Evolutionary conservation across 495 filamentous ascomycete genomes (phyloP).

Genomic region (Parathielavia appendiculata): DNA sequence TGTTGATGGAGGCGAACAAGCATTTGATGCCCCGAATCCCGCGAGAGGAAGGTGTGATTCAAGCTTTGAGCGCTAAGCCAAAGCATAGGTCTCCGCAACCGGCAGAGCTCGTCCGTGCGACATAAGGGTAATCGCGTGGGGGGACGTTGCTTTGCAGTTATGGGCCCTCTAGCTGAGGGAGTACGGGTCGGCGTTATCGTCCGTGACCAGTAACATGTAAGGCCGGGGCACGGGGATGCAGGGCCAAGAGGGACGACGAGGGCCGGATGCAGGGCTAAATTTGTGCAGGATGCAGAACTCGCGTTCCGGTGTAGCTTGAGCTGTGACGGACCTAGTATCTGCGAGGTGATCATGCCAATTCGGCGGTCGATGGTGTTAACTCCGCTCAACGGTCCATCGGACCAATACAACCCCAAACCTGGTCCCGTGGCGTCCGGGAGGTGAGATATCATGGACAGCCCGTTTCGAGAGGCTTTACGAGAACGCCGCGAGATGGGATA

Average conservation of each 20-base stretch:
- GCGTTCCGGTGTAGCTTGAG: neutral
- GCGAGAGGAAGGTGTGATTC: slow-evolving; percentile 8
- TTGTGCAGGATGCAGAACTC: neutral
- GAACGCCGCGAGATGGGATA: neutral
- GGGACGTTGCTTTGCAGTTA: no score
- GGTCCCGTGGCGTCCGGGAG: neutral
- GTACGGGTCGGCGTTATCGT: neutral
- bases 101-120: no score
- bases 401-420: neutral
- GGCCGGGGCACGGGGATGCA: neutral
- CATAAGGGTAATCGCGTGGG: no score
- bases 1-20: no score
- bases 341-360: neutral
- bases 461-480: neutral
- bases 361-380: slow-evolving; percentile 5
- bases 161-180: no score
- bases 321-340: no score
- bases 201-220: slow-evolving; percentile 1
- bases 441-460: neutral
- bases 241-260: neutral
- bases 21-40: neutral
- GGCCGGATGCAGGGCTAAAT: neutral
- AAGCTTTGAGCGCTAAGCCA: neutral
- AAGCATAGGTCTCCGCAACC: neutral
- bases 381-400: neutral